Evolutionary conservation across 148 eudicot genomes (phyloP).

Genomic region (Spergularia marina): DNA sequence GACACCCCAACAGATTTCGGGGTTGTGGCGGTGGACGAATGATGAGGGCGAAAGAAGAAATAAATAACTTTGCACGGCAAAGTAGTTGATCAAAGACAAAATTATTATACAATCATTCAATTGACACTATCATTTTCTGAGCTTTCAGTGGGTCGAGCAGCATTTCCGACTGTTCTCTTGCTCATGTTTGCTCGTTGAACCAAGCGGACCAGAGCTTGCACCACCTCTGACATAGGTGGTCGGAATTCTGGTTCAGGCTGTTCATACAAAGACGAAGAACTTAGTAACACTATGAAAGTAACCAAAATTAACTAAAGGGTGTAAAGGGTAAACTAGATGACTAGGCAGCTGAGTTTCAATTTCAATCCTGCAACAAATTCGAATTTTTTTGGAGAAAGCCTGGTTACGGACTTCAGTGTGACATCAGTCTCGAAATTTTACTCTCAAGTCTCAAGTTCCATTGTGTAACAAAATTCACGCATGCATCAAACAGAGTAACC

Average conservation of each 20-base stretch:
- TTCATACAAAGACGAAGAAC: constrained; percentile 3
- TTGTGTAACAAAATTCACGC: too few relatives aligned
- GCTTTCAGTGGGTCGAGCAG: constrained; percentile 32
- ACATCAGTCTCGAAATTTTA: too few relatives aligned
- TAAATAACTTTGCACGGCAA: constrained; percentile 17
- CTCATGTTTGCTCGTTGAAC: constrained; percentile 96
- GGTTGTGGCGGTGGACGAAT: not conserved
- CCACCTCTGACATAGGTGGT: constrained; percentile 99
- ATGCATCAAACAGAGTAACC: too few relatives aligned
- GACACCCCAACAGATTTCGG: too few relatives aligned
- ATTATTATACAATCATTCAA: constrained; percentile 26
- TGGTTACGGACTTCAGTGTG: too few relatives aligned
- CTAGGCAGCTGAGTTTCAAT: too few relatives aligned
- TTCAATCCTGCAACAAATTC: too few relatives aligned
- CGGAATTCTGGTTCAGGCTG: constrained; percentile 97
- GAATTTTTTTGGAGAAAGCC: too few relatives aligned
- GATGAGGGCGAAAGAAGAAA: constrained; percentile 15
- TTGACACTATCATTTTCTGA: constrained; percentile 36
- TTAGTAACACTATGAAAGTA: not conserved
- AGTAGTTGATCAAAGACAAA: constrained; percentile 18
- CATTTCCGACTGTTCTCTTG: constrained; percentile 77
- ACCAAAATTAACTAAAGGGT: too few relatives aligned
- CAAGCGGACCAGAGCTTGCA: constrained; percentile 85
- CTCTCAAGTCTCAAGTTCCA: too few relatives aligned
- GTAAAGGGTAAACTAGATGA: too few relatives aligned